Percentiles rank a stretch among this genome's conserved stretches.
These are phyloP conservation scores for Barnettozyma siamensis DNA, from an alignment of 805 yeast genomes.

Conservation along the genomic window DNA sequence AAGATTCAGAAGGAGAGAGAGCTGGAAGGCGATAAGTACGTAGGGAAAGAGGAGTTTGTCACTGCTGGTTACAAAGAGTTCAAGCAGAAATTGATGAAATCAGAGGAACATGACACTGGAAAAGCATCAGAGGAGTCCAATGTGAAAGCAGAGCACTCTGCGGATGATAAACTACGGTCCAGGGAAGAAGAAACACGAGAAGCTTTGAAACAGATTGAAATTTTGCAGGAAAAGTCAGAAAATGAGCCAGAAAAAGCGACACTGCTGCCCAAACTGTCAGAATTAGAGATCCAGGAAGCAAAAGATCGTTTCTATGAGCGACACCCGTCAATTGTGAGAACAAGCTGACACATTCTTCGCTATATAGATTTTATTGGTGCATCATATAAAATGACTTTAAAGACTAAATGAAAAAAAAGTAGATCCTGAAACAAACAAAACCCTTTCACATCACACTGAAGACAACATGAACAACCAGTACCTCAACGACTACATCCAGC, in stretches of 20 bases:
- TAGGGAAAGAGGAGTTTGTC: slow-evolving; percentile 41
- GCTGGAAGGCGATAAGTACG: slow-evolving; percentile 33
- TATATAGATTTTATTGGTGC: too few species aligned
- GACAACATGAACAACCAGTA: slow-evolving; percentile 89
- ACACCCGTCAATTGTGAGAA: not conserved
- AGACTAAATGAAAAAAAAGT: slow-evolving; percentile 37
- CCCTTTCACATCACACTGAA: slow-evolving; percentile 74
- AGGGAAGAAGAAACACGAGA: slow-evolving; percentile 8
- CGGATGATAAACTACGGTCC: not conserved
- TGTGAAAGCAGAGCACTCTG: not conserved
- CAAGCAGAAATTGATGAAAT: slow-evolving; percentile 8
- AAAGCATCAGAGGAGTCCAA: not conserved
- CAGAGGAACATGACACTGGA: slow-evolving; percentile 1
- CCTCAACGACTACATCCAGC: slow-evolving; percentile 29
- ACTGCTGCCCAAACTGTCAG: slow-evolving; percentile 17
- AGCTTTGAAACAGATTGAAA: slow-evolving; percentile 7
- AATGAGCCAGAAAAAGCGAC: not conserved
- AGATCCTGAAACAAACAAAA: slow-evolving; percentile 43
- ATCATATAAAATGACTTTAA: too few species aligned
- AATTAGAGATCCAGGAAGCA: slow-evolving; percentile 11
- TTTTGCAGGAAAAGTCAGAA: not conserved
- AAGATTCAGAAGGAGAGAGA: slow-evolving; percentile 33
- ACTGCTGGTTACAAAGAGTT: slow-evolving; percentile 41
- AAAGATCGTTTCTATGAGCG: slow-evolving; percentile 16
- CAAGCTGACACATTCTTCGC: too few species aligned